Evolutionary conservation across 108 stramenopile genomes (phyloP).

Genomic region (Cyclotella kingstonii): DNA sequence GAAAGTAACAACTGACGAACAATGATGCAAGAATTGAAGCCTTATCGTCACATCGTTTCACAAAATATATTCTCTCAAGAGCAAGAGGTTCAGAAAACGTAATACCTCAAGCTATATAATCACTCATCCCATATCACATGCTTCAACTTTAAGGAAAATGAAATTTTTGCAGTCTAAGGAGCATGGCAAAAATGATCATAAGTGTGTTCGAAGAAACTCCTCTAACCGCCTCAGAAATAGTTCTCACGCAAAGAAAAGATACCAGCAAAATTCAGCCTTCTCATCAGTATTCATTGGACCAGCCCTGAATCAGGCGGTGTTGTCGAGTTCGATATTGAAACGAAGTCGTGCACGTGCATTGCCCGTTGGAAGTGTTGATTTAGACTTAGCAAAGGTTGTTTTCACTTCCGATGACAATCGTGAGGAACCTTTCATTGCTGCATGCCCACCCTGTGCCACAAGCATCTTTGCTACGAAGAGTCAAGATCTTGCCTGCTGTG

Average conservation of each 20-base stretch:
- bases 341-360: slow-evolving; percentile 17
- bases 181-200: not conserved
- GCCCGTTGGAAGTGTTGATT: slow-evolving; percentile 9
- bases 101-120: no score
- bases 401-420: slow-evolving; percentile 13
- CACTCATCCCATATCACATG: no score
- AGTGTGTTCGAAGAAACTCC: not conserved
- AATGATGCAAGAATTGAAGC: no score
- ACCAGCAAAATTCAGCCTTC: slow-evolving; percentile 28
- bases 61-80: no score
- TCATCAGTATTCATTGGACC: slow-evolving; percentile 12
- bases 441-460: not conserved
- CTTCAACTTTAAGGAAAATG: no score
- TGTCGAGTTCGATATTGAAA: not conserved
- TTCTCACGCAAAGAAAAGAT: slow-evolving; percentile 4
- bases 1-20: no score
- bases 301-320: slow-evolving; percentile 22
- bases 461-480: not conserved
- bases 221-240: not conserved
- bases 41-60: no score
- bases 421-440: not conserved
- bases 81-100: no score
- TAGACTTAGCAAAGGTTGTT: slow-evolving; percentile 16
- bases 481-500: not conserved
- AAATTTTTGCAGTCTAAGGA: no score